Evolutionary conservation across 2,329 filamentous ascomycete genomes (phyloP).

Genomic region (Alternaria incomplexa): DNA sequence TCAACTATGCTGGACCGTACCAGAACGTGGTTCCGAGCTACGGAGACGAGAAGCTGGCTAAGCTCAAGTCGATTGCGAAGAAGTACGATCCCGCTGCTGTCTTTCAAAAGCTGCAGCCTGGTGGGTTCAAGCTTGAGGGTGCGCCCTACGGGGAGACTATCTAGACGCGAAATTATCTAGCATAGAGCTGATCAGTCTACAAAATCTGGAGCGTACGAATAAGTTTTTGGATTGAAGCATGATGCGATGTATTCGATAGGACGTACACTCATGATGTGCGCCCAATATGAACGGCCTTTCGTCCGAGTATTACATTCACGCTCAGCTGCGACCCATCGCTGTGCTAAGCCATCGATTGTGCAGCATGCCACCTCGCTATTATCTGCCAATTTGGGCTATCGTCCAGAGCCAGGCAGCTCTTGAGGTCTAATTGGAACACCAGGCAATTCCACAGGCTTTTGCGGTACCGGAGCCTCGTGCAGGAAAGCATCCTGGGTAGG

Average conservation of each 20-base stretch:
- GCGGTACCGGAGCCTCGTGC: not conserved
- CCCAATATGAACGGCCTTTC: not conserved
- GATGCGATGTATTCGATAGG: too few relatives aligned
- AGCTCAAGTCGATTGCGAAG: constrained; percentile 21
- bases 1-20: constrained; percentile 55
- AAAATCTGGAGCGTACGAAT: too few relatives aligned
- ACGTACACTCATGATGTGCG: too few relatives aligned
- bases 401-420: not conserved
- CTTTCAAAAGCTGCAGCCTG: constrained; percentile 29
- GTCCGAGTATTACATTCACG: not conserved
- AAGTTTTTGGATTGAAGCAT: too few relatives aligned
- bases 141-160: constrained; percentile 14
- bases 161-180: not conserved
- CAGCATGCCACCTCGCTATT: not conserved
- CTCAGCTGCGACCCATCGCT: not conserved
- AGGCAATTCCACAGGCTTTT: not conserved
- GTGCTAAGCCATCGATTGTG: not conserved
- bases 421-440: not conserved
- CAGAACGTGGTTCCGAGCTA: constrained; percentile 54
- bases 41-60: constrained; percentile 44
- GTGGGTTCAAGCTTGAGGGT: constrained; percentile 28
- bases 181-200: too few relatives aligned
- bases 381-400: not conserved
- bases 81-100: constrained; percentile 29
- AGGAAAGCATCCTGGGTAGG: not conserved